phyloP scores from a whole-genome alignment of 1,139 yeast genomes.

The Geotrichum siamense region DNA sequence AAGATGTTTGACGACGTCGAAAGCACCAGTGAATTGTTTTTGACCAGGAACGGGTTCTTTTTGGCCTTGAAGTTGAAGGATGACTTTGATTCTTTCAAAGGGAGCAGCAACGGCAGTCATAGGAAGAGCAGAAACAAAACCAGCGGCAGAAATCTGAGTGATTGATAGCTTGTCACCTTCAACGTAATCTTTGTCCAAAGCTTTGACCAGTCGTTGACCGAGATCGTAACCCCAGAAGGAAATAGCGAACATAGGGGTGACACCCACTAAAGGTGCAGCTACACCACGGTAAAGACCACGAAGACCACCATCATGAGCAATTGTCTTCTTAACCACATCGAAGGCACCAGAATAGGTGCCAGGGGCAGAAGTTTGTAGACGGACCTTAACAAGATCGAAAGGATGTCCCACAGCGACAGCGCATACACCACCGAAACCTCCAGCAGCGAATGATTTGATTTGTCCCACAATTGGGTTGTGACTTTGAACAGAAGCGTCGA shows the following conservation, averaged over 20 bases:
- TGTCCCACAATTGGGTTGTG: conserved; percentile 36
- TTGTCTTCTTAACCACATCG: conserved; percentile 61
- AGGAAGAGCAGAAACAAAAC: conserved; percentile 92
- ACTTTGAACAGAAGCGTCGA: conserved; percentile 11
- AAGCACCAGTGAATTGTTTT: conserved; percentile 43
- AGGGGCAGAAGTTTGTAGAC: conserved; percentile 57
- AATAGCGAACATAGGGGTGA: conserved; percentile 97
- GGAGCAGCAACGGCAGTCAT: conserved; percentile 96
- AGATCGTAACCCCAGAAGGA: conserved; percentile 98
- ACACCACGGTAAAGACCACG: conserved; percentile 82
- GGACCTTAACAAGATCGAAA: conserved; percentile 85
- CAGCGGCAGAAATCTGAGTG: conserved; percentile 79
- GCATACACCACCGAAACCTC: conserved; percentile 79
- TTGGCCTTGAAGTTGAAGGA: conserved; percentile 73
- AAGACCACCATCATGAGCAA: conserved; percentile 71
- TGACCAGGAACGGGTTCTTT: conserved; percentile 37
- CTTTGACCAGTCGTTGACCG: conserved; percentile 66
- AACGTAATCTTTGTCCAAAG: conserved; percentile 18
- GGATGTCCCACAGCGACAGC: conserved; percentile 96
- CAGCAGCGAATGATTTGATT: conserved; percentile 77
- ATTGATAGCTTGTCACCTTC: conserved; percentile 46
- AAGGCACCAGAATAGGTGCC: conserved; percentile 55
- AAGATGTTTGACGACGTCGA: conserved; percentile 59
- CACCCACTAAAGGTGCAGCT: conserved; percentile 84
- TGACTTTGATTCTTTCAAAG: conserved; percentile 90